These are phyloP conservation scores for Fraxinus floribunda DNA, from an alignment of 305 asterid species.

Conservation along the genomic window DNA sequence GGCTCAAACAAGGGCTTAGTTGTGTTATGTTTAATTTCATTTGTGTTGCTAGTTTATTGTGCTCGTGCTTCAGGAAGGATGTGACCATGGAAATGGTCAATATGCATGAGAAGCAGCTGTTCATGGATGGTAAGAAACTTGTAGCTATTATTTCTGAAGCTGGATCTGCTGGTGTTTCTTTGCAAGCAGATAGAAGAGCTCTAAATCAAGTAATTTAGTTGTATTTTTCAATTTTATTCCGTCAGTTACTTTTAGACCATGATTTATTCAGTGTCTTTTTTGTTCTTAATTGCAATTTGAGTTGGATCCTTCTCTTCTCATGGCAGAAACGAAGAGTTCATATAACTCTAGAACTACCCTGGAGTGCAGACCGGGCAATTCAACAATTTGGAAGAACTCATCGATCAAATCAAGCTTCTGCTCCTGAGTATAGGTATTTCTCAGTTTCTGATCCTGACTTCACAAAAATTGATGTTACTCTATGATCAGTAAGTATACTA, in stretches of 20 bases:
- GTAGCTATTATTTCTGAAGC: conserved; percentile 98
- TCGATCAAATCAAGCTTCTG: conserved; percentile 96
- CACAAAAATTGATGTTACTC: neutral
- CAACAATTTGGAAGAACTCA: conserved; percentile 99
- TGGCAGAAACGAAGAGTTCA: conserved; percentile 95
- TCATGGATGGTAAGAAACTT: conserved; percentile 91
- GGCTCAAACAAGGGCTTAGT: no score
- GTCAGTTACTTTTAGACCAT: conserved; percentile 13
- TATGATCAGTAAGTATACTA: neutral
- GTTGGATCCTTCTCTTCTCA: conserved; percentile 30
- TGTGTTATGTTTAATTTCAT: conserved; percentile 16
- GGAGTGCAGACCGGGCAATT: conserved; percentile 99
- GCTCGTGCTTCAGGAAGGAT: conserved; percentile 64
- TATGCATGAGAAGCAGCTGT: conserved; percentile 93
- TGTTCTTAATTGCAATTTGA: conserved; percentile 20
- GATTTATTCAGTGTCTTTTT: conserved; percentile 19
- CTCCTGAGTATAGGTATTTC: conserved; percentile 87
- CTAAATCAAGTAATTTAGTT: conserved; percentile 69
- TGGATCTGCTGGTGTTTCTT: conserved; percentile 99
- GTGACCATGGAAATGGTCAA: conserved; percentile 98
- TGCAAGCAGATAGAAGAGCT: conserved; percentile 99
- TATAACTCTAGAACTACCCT: conserved; percentile 90
- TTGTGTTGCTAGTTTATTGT: conserved; percentile 29
- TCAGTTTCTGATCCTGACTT: conserved; percentile 24
- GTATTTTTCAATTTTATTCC: conserved; percentile 3